These are phyloP conservation scores for Citrus sinensis DNA, from an alignment of 345 rosid species.

Conservation along the genomic window DNA sequence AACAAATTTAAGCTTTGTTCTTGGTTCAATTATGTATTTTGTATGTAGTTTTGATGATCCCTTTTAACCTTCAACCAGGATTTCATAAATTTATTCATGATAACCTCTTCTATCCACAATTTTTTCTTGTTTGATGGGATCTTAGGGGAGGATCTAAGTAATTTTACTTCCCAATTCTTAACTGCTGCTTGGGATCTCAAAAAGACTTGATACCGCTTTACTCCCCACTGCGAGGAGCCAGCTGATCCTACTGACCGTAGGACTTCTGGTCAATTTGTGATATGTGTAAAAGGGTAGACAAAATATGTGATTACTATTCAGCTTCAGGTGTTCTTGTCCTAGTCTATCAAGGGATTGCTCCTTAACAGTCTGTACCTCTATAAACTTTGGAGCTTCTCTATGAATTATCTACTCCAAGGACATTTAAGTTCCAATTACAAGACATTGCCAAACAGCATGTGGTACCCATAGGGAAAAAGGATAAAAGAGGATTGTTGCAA, in stretches of 20 bases:
- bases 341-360: background rate
- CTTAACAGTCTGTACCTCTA: background rate
- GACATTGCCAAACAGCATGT: background rate
- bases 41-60: background rate
- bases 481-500: background rate
- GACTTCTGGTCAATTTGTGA: background rate
- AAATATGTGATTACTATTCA: background rate
- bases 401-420: background rate
- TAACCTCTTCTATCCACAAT: background rate
- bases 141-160: background rate
- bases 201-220: background rate
- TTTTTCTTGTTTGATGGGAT: constrained; percentile 1
- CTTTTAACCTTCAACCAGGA: background rate
- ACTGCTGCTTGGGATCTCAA: background rate
- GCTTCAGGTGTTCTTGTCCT: background rate
- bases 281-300: background rate
- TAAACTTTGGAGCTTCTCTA: background rate
- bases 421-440: too few relatives aligned
- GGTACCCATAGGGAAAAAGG: background rate
- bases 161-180: background rate
- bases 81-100: background rate
- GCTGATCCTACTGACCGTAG: background rate
- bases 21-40: background rate
- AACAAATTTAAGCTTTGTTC: background rate
- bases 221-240: constrained; percentile 1